Evolutionary conservation across 495 filamentous ascomycete genomes (phyloP).

Genomic region (Corynascus novoguineensis): DNA sequence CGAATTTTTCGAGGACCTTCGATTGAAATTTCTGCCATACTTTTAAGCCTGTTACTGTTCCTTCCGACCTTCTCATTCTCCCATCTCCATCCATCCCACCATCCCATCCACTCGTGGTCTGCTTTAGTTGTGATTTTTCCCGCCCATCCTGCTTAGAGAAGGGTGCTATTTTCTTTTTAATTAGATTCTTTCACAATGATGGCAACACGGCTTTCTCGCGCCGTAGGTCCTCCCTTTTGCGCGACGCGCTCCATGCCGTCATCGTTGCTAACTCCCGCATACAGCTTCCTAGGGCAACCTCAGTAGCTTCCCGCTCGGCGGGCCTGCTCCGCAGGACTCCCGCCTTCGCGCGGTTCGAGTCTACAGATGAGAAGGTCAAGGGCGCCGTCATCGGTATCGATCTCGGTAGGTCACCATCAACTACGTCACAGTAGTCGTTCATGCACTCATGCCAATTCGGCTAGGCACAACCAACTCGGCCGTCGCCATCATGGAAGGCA

Average conservation of each 20-base stretch:
- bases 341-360: constrained; percentile 63
- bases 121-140: constrained; percentile 29
- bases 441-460: constrained; percentile 23
- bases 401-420: constrained; percentile 62
- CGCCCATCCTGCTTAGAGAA: constrained; percentile 25
- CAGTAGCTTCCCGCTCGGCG: constrained; percentile 54
- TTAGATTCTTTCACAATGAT: constrained; percentile 54
- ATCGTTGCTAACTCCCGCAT: constrained; percentile 9
- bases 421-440: constrained; percentile 4
- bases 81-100: constrained; percentile 24
- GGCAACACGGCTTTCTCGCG: constrained; percentile 57
- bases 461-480: constrained; percentile 96
- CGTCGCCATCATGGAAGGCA: constrained; percentile 96
- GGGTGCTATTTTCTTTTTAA: constrained; percentile 26
- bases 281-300: constrained; percentile 47
- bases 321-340: constrained; percentile 47
- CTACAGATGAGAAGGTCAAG: constrained; percentile 81
- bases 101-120: constrained; percentile 29
- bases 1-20: constrained; percentile 33
- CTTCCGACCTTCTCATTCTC: constrained; percentile 19
- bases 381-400: constrained; percentile 98
- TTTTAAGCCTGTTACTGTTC: constrained; percentile 20
- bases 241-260: background rate
- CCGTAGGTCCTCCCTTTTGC: constrained; percentile 48
- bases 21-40: constrained; percentile 38